Evolutionary conservation across 805 yeast species (phyloP).

Genomic region (Candida berthetii): DNA sequence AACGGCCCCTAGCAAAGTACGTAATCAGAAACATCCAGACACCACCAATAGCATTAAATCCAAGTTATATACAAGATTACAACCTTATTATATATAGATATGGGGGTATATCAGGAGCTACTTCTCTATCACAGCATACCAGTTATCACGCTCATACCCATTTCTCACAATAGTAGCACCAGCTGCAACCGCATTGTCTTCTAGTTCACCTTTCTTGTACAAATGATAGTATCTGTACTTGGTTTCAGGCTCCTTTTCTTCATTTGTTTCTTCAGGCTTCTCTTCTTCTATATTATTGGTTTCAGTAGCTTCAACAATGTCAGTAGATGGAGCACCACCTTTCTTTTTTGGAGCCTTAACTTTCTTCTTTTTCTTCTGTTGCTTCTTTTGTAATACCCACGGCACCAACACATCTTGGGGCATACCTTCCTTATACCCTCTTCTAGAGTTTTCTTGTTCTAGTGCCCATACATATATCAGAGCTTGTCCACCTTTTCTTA

Average conservation of each 20-base stretch:
- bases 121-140: slow-evolving; percentile 63
- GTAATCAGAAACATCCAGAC: too few species aligned
- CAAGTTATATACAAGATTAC: too few species aligned
- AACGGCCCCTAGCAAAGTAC: too few species aligned
- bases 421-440: slow-evolving; percentile 90
- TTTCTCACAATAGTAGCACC: slow-evolving; percentile 61
- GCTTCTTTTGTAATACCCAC: slow-evolving; percentile 70
- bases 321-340: neutral
- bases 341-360: slow-evolving; percentile 19
- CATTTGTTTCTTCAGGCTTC: slow-evolving; percentile 14
- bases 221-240: slow-evolving; percentile 86
- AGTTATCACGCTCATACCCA: slow-evolving; percentile 92
- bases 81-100: too few species aligned
- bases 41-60: too few species aligned
- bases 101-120: neutral
- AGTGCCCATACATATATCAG: slow-evolving; percentile 95
- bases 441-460: slow-evolving; percentile 80
- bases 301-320: slow-evolving; percentile 4
- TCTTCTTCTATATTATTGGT: slow-evolving; percentile 3
- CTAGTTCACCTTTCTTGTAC: slow-evolving; percentile 79
- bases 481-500: slow-evolving; percentile 58
- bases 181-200: slow-evolving; percentile 59
- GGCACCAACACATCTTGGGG: slow-evolving; percentile 94
- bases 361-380: slow-evolving; percentile 22
- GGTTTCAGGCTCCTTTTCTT: slow-evolving; percentile 29